Conservation (phyloP, 2,329 filamentous ascomycete genomes). For the Plenodomus lindquistii region DNA sequence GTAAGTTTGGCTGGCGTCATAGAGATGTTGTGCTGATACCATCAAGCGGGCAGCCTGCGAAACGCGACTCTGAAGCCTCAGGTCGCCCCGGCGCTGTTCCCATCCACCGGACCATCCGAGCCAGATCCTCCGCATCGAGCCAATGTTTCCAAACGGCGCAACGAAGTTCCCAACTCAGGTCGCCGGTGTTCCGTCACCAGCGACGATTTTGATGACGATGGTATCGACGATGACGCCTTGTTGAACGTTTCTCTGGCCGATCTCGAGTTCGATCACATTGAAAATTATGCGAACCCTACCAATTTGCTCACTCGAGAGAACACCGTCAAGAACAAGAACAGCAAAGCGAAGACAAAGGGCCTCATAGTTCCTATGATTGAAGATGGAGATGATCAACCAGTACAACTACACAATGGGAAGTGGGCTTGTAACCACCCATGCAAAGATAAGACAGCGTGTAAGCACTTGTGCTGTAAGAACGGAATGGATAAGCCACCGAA, state of each 20-base stretch:
- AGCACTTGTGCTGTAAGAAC: constrained; percentile 73
- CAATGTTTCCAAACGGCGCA: constrained; percentile 39
- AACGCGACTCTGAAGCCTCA: constrained; percentile 57
- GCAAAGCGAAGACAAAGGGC: constrained; percentile 4
- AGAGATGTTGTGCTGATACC: constrained; percentile 6
- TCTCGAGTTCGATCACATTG: constrained; percentile 56
- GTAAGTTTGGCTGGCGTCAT: constrained; percentile 39
- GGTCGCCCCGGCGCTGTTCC: constrained; percentile 53
- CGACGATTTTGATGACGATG: constrained; percentile 60
- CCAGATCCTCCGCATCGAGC: constrained; percentile 17
- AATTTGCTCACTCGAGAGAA: constrained; percentile 23
- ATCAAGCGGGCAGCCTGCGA: constrained; percentile 59
- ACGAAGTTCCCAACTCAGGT: constrained; percentile 12
- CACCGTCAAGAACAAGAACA: constrained; percentile 19
- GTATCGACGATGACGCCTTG: constrained; percentile 59
- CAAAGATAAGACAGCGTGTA: constrained; percentile 65
- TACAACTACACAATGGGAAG: constrained; percentile 67
- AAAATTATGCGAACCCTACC: constrained; percentile 50
- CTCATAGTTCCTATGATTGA: constrained; percentile 6
- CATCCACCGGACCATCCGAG: constrained; percentile 21
- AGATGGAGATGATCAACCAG: constrained; percentile 44
- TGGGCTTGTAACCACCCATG: constrained; percentile 76
- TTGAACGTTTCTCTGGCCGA: constrained; percentile 46
- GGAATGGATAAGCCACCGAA: constrained; percentile 68
- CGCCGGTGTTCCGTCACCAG: constrained; percentile 16